A percentile compares a stretch with the other conserved stretches of the same genome.
phyloP scores from a whole-genome alignment of 2,329 filamentous ascomycete species.

The Aphanocladium album region DNA sequence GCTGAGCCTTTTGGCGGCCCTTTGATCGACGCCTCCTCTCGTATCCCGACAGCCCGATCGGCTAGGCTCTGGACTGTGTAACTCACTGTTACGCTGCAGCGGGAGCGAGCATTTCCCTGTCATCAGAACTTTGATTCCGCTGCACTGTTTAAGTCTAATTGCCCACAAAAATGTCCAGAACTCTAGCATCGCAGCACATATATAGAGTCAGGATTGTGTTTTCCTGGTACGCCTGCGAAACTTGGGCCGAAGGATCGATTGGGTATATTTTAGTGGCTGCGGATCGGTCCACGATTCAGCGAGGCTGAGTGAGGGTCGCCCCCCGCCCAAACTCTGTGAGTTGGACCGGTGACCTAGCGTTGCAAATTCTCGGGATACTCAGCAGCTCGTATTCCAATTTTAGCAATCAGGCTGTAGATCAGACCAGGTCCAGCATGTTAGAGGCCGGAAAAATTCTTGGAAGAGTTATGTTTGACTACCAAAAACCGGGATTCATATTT shows the following conservation, averaged over 20 bases:
- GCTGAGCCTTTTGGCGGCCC: background rate
- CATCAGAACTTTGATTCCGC: no score
- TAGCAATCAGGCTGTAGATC: background rate
- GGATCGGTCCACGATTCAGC: background rate
- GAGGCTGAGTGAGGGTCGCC: background rate
- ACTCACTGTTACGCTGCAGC: background rate
- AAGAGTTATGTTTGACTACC: background rate
- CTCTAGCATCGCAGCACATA: no score
- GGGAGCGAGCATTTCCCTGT: background rate
- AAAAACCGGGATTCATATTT: background rate
- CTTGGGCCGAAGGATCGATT: background rate
- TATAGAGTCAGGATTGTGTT: background rate
- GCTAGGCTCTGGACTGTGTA: background rate
- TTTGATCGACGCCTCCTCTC: background rate
- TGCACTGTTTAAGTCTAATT: no score
- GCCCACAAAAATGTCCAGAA: no score
- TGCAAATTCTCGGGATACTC: background rate
- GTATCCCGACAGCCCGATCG: conserved; percentile 1
- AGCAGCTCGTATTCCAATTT: conserved; percentile 1
- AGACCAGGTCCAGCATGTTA: background rate
- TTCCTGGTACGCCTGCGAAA: background rate
- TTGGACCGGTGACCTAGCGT: background rate
- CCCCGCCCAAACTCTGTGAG: background rate
- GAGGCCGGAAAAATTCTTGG: background rate
- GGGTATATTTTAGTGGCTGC: background rate